These are phyloP conservation scores for Hypomyces perniciosus DNA, from an alignment of 2,329 filamentous ascomycete species.

Conservation along the genomic window DNA sequence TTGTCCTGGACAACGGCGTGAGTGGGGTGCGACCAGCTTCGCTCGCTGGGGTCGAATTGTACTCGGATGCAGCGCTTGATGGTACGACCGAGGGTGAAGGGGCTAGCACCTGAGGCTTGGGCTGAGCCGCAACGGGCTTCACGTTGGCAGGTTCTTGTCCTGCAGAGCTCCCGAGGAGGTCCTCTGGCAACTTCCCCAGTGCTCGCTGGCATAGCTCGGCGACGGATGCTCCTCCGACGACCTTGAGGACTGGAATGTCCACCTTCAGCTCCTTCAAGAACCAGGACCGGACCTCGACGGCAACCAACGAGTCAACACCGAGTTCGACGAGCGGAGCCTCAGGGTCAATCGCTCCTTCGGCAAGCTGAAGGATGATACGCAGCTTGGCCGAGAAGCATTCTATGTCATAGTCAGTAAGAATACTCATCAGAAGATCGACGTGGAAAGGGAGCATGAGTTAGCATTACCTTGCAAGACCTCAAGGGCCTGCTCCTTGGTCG, in stretches of 20 bases:
- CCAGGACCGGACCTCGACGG: slow-evolving; percentile 41
- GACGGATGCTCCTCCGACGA: slow-evolving; percentile 17
- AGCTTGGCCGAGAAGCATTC: no score
- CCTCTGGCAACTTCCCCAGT: slow-evolving; percentile 1
- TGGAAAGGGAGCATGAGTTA: no score
- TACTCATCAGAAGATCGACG: no score
- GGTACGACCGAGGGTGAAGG: not conserved
- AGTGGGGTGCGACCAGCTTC: not conserved
- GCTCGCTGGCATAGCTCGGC: slow-evolving; percentile 11
- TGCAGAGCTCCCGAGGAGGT: not conserved
- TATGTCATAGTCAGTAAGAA: no score
- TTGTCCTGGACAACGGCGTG: not conserved
- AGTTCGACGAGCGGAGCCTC: no score
- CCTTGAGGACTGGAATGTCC: slow-evolving; percentile 41
- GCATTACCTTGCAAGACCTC: no score
- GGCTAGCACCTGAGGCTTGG: not conserved
- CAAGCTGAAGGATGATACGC: no score
- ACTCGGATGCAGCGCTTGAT: not conserved
- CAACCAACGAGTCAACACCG: slow-evolving; percentile 27
- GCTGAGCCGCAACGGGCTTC: not conserved
- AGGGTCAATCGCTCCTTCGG: no score
- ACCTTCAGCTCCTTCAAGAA: slow-evolving; percentile 38
- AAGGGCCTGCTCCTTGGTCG: no score
- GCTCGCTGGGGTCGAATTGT: not conserved
- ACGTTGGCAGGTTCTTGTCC: not conserved